Evolutionary conservation across 768 basidiomycete species (phyloP).

Genomic region (Agaricus subrufescens): DNA sequence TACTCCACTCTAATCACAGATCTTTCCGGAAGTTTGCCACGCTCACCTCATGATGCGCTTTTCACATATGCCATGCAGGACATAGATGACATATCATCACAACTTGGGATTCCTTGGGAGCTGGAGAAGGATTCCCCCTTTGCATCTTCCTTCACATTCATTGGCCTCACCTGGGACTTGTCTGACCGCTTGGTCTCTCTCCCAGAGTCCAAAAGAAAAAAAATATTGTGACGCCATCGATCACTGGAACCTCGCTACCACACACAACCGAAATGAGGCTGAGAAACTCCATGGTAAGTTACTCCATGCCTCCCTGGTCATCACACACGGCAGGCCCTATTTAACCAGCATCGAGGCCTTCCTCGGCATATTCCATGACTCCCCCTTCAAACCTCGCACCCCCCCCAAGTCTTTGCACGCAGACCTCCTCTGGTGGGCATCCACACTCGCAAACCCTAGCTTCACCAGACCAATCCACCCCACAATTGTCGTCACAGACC

Average conservation of each 20-base stretch:
- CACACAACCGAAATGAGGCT: conserved; percentile 20
- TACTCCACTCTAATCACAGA: conserved; percentile 15
- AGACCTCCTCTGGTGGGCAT: conserved; percentile 27
- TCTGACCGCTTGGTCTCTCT: background rate
- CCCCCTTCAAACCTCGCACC: conserved; percentile 24
- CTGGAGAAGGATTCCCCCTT: conserved; percentile 11
- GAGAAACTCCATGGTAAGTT: background rate
- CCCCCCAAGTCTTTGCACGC: background rate
- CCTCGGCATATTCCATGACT: conserved; percentile 17
- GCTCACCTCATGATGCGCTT: background rate
- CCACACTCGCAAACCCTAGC: conserved; percentile 10
- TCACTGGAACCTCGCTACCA: conserved; percentile 10
- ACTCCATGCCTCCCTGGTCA: background rate
- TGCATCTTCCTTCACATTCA: background rate
- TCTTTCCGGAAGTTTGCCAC: conserved; percentile 12
- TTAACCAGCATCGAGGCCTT: conserved; percentile 13
- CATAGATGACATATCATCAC: conserved; percentile 24
- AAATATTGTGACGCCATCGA: conserved; percentile 19
- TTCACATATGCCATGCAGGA: conserved; percentile 14
- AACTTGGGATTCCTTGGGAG: conserved; percentile 20
- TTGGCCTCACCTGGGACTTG: background rate
- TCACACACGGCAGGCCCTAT: background rate
- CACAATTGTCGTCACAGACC: background rate
- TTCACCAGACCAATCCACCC: conserved; percentile 15
- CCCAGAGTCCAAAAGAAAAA: conserved; percentile 11